phyloP scores from a whole-genome alignment of 1,139 yeast species.

The Suhomyces anneliseae region DNA sequence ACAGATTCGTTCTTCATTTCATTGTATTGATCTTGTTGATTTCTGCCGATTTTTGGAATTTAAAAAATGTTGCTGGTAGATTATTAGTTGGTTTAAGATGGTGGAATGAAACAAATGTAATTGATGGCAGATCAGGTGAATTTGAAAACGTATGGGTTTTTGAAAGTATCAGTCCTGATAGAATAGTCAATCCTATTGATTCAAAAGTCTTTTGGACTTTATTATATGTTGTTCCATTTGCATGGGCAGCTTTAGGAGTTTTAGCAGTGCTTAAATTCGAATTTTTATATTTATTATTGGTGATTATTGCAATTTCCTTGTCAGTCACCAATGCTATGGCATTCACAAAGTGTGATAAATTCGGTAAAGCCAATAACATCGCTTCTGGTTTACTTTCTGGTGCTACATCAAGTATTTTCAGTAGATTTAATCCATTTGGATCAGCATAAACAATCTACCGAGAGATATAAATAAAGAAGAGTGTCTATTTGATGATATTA shows the following conservation, averaged over 20 bases:
- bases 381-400: conserved; percentile 52
- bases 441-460: not conserved
- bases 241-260: conserved; percentile 73
- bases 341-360: conserved; percentile 87
- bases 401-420: conserved; percentile 47
- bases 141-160: conserved; percentile 81
- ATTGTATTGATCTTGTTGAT: conserved; percentile 71
- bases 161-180: conserved; percentile 79
- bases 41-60: conserved; percentile 92
- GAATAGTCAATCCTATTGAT: conserved; percentile 88
- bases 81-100: conserved; percentile 88
- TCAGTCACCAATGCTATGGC: conserved; percentile 85
- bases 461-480: not conserved
- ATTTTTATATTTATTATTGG: conserved; percentile 68
- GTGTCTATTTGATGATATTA: too few species aligned
- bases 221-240: conserved; percentile 68
- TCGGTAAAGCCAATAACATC: conserved; percentile 71
- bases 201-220: conserved; percentile 85
- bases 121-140: conserved; percentile 46
- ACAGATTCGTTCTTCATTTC: conserved; percentile 71
- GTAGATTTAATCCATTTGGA: conserved; percentile 48
- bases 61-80: conserved; percentile 88
- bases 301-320: conserved; percentile 64
- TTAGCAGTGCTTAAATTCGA: conserved; percentile 77
- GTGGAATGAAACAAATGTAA: conserved; percentile 75